phyloP scores from a whole-genome alignment of 192 early-diverging fungal species.

The Geosiphon pyriformis region DNA sequence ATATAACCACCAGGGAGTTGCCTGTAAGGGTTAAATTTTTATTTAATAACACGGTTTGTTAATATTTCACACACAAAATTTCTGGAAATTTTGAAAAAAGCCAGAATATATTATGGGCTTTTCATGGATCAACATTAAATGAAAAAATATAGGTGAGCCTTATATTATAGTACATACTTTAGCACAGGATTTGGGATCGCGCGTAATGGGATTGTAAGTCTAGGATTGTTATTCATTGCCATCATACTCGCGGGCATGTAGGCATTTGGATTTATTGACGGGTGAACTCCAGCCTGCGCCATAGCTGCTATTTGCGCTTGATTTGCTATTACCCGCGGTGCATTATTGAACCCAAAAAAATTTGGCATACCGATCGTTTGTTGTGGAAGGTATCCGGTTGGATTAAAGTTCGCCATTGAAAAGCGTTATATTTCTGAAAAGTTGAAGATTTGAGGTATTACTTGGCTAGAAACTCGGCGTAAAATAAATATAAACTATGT shows the following conservation, averaged over 20 bases:
- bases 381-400: neutral
- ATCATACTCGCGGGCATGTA: neutral
- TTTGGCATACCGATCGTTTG: neutral
- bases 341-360: neutral
- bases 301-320: neutral
- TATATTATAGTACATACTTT: too few relatives aligned
- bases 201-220: neutral
- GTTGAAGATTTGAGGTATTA: too few relatives aligned
- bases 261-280: neutral
- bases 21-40: neutral
- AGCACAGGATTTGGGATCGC: neutral
- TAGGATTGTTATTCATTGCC: neutral
- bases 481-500: too few relatives aligned
- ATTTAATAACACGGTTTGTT: neutral
- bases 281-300: neutral
- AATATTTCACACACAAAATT: neutral
- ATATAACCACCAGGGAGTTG: neutral
- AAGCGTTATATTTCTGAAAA: too few relatives aligned
- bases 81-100: too few relatives aligned
- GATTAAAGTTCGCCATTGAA: constrained; percentile 20
- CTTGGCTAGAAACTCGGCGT: too few relatives aligned
- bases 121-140: too few relatives aligned
- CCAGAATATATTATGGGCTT: too few relatives aligned
- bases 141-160: too few relatives aligned
- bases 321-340: neutral